phyloP scores from a whole-genome alignment of 2,329 filamentous ascomycete species.

The Catunica adiposa region DNA sequence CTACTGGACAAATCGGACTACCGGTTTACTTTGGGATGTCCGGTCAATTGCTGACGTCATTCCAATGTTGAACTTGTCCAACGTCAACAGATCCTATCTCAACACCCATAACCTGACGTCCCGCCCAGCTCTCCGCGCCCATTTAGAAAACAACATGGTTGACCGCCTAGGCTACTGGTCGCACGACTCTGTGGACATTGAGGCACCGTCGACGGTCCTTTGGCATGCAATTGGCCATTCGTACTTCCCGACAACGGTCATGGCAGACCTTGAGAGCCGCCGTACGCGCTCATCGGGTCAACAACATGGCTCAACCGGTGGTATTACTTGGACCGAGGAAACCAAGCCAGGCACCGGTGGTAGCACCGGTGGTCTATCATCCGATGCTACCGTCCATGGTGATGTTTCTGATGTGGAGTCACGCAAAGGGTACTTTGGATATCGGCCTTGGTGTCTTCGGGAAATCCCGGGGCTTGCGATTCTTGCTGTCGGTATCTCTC shows the following conservation, averaged over 20 bases:
- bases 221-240: conserved; percentile 61
- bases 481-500: conserved; percentile 39
- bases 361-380: conserved; percentile 1
- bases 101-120: conserved; percentile 46
- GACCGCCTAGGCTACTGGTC: conserved; percentile 81
- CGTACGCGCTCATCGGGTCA: conserved; percentile 4
- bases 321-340: neutral
- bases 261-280: conserved; percentile 5
- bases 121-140: conserved; percentile 34
- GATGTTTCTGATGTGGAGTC: conserved; percentile 7
- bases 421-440: conserved; percentile 31
- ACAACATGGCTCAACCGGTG: neutral
- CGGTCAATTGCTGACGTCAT: conserved; percentile 68
- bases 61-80: conserved; percentile 62
- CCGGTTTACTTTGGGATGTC: conserved; percentile 74
- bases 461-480: conserved; percentile 49
- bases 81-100: conserved; percentile 56
- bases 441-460: conserved; percentile 63
- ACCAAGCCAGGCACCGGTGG: conserved; percentile 1
- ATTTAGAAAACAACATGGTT: conserved; percentile 37
- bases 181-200: conserved; percentile 24
- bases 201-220: conserved; percentile 42
- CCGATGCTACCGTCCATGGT: conserved; percentile 3
- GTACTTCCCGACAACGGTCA: neutral
- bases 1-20: conserved; percentile 49